Evolutionary conservation across 495 filamentous ascomycete species (phyloP).

Genomic region (Ramalina intermedia): DNA sequence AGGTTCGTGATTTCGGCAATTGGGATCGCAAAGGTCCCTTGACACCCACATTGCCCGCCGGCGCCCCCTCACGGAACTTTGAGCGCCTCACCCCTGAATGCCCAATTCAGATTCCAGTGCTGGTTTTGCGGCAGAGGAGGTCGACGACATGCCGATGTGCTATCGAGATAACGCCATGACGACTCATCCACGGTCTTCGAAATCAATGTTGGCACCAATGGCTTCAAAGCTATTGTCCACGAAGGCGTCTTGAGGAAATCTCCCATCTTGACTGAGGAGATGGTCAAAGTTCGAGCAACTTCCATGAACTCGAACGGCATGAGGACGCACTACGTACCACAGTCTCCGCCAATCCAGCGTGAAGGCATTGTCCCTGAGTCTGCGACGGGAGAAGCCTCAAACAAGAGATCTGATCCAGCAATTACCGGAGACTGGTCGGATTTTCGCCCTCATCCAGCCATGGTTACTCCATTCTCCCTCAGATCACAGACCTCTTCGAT

Average conservation of each 20-base stretch:
- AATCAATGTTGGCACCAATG: constrained; percentile 1
- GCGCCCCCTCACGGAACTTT: constrained; percentile 43
- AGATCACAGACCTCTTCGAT: constrained; percentile 28
- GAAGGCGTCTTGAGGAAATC: constrained; percentile 3
- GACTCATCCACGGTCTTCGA: constrained; percentile 2
- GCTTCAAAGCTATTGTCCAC: constrained; percentile 1
- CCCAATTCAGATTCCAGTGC: too few species aligned
- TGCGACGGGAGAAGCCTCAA: constrained; percentile 3
- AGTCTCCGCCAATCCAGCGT: constrained; percentile 15
- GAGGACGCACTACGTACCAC: constrained; percentile 32
- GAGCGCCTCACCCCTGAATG: constrained; percentile 11
- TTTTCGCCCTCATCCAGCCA: constrained; percentile 30
- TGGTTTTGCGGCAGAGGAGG: too few species aligned
- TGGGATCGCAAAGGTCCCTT: constrained; percentile 95
- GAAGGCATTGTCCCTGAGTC: constrained; percentile 1
- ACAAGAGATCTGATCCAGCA: not conserved
- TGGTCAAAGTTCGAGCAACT: not conserved
- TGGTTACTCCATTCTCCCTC: constrained; percentile 33
- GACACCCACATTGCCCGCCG: constrained; percentile 50
- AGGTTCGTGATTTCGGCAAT: constrained; percentile 72
- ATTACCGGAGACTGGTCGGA: constrained; percentile 8
- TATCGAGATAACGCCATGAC: too few species aligned
- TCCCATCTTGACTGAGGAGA: not conserved
- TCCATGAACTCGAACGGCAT: constrained; percentile 55
- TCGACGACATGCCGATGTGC: too few species aligned